phyloP scores from a whole-genome alignment of 768 basidiomycete species.

The Collybia nuda region DNA sequence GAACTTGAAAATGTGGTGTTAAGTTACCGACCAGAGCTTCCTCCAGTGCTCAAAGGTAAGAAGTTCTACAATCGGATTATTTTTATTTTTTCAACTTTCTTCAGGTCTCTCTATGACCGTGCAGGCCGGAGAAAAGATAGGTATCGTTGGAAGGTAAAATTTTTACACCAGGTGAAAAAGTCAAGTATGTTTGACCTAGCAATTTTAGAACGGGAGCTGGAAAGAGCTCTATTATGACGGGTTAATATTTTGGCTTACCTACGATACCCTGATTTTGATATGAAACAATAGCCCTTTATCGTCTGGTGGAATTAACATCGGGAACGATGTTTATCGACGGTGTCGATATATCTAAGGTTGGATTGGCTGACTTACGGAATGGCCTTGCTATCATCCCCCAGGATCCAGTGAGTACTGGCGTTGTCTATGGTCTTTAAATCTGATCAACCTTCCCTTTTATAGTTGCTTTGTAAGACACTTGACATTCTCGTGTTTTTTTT shows the following conservation, averaged over 20 bases:
- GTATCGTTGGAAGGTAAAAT: conserved; percentile 69
- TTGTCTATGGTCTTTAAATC: not conserved
- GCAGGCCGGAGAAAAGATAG: conserved; percentile 82
- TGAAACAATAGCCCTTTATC: conserved; percentile 59
- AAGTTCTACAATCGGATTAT: not conserved
- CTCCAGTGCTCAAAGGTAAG: conserved; percentile 76
- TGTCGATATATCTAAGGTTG: conserved; percentile 80
- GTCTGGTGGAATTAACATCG: conserved; percentile 76
- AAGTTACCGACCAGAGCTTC: conserved; percentile 86
- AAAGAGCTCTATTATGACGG: conserved; percentile 86
- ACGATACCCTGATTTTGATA: not conserved
- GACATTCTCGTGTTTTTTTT: not conserved
- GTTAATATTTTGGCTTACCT: conserved; percentile 24
- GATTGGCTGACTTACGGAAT: conserved; percentile 69
- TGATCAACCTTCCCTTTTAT: conserved; percentile 5
- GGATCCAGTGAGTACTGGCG: conserved; percentile 58
- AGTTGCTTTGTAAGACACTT: conserved; percentile 45
- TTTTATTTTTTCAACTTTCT: not conserved
- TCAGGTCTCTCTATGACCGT: conserved; percentile 62
- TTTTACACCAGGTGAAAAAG: not conserved
- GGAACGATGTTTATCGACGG: conserved; percentile 82
- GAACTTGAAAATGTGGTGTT: conserved; percentile 77
- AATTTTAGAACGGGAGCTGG: conserved; percentile 76
- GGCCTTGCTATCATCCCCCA: conserved; percentile 82
- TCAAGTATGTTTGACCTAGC: not conserved